phyloP scores from a whole-genome alignment of 352 stramenopile species.

The Blastocystis sp. region DNA sequence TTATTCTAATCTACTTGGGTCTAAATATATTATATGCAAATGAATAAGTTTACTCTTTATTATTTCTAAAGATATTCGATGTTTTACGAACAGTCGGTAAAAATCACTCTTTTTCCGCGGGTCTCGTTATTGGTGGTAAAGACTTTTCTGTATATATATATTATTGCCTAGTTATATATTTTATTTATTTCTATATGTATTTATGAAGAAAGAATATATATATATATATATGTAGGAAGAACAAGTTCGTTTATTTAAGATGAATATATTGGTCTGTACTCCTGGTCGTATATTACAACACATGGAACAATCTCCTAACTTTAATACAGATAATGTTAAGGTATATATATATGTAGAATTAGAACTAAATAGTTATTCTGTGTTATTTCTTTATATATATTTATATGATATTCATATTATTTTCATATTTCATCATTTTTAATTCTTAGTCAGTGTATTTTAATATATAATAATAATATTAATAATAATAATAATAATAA shows the following conservation, averaged over 20 bases:
- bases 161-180: too few species aligned
- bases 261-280: constrained; percentile 89
- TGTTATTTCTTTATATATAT: too few species aligned
- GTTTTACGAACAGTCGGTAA: constrained; percentile 81
- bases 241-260: constrained; percentile 69
- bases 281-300: constrained; percentile 85
- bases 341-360: constrained; percentile 24
- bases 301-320: constrained; percentile 87
- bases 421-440: too few species aligned
- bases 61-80: constrained; percentile 70
- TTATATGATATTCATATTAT: too few species aligned
- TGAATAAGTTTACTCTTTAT: not conserved
- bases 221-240: constrained; percentile 53
- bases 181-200: too few species aligned
- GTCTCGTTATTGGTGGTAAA: constrained; percentile 84
- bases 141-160: constrained; percentile 49
- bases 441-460: too few species aligned
- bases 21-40: too few species aligned
- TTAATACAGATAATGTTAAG: constrained; percentile 74
- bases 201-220: not conserved
- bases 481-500: too few species aligned
- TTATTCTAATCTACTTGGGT: too few species aligned
- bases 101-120: constrained; percentile 77
- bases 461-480: too few species aligned
- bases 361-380: too few species aligned